Base-by-base conservation (phyloP, 2,329 filamentous ascomycete species). In the Dendrostoma leiphaemia region DNA sequence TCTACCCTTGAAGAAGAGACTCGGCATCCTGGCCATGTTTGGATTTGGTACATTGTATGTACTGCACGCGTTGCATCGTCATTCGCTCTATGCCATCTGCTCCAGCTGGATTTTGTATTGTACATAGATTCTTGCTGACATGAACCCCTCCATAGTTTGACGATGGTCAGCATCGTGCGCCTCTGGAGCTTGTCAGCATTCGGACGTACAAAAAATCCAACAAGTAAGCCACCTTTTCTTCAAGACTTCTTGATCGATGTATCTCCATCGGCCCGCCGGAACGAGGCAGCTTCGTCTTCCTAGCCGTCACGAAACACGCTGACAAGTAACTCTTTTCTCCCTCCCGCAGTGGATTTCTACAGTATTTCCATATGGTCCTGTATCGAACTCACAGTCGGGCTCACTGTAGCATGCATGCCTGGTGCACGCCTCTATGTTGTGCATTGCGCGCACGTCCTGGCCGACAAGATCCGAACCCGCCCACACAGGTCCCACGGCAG, bases 81-180 rank as follows among this genome's bases (percentile, higher is more conserved):
- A n/a, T n/a, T n/a, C n/a, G n/a, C n/a, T n/a, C n/a, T n/a, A n/a
- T n/a, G n/a, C n/a, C n/a, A n/a, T n/a, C n/a, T n/a, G n/a, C n/a
- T n/a, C n/a, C n/a, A n/a, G n/a, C n/a, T n/a, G n/a, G n/a, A n/a
- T n/a, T n/a, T n/a, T n/a, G n/a, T n/a, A n/a, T n/a, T n/a, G n/a
- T n/a, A n/a, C n/a, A n/a, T n/a, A n/a, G n/a, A n/a, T n/a, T n/a
- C n/a, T n/a, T n/a, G n/a, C n/a, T n/a, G n/a, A n/a, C n/a, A n/a
- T n/a, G n/a, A n/a, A n/a, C n/a, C n/a, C n/a, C n/a, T n/a, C n/a
- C 4, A 19, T 35, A 65, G 62, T n/a, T 66, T 70, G 47, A 71
- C 67, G 8, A 35, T 71, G 17, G 63, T 71, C 43, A 67, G 63
- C 50, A 60, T 67, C 41, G 51, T 70, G 19, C 64, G 68, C 7